Conservation (phyloP, 2,329 filamentous ascomycete genomes). For the Cercospora zeina region DNA sequence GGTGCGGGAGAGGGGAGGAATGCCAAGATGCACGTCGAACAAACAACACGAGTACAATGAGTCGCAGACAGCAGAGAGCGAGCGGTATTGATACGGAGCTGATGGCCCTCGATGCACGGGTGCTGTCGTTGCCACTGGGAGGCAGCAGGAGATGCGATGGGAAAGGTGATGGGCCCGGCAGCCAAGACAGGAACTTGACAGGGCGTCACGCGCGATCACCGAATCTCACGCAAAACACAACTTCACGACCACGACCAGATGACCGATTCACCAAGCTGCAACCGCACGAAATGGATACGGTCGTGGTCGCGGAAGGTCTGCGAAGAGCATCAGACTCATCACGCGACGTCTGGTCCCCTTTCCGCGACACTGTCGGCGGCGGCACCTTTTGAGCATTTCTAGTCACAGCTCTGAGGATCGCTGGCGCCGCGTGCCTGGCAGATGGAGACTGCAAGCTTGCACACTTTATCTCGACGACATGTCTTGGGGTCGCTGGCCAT, state of each 20-base stretch:
- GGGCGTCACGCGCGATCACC: slow-evolving; percentile 4
- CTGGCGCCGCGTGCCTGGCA: slow-evolving; percentile 17
- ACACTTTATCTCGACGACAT: slow-evolving; percentile 22
- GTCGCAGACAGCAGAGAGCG: neutral
- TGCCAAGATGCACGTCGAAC: neutral
- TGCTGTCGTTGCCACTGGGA: slow-evolving; percentile 4
- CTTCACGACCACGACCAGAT: neutral
- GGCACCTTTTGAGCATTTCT: slow-evolving; percentile 11
- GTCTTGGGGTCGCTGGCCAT: slow-evolving; percentile 9
- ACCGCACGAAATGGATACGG: neutral
- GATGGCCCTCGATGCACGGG: slow-evolving; percentile 1
- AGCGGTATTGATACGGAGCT: neutral
- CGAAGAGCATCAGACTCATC: slow-evolving; percentile 4
- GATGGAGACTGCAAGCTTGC: slow-evolving; percentile 15
- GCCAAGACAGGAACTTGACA: slow-evolving; percentile 8
- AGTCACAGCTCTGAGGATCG: slow-evolving; percentile 7
- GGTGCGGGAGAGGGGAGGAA: neutral
- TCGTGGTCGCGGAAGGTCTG: slow-evolving; percentile 9
- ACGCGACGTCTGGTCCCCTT: neutral
- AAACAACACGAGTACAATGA: slow-evolving; percentile 6
- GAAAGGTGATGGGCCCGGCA: slow-evolving; percentile 1
- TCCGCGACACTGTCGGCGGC: neutral
- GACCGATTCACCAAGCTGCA: neutral
- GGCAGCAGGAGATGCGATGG: slow-evolving; percentile 3
- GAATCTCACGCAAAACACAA: slow-evolving; percentile 3